phyloP scores from a whole-genome alignment of 108 stramenopile species.

The Cyclotella distinguenda region DNA sequence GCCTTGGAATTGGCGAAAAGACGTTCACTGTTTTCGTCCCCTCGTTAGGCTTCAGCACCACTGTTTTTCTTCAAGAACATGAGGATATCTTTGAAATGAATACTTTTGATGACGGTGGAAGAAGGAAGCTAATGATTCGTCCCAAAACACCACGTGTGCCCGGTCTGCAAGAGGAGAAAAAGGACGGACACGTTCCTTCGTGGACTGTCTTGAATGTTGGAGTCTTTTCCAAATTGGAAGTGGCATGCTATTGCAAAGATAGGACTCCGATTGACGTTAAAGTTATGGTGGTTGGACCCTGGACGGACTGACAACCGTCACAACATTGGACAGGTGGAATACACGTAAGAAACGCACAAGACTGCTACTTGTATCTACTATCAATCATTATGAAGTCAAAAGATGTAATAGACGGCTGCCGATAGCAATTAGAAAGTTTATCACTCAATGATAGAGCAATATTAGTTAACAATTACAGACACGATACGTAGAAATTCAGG shows the following conservation, averaged over 20 bases:
- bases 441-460: no score
- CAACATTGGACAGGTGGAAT: not conserved
- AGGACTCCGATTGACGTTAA: slow-evolving; percentile 79
- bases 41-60: slow-evolving; percentile 58
- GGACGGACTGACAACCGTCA: slow-evolving; percentile 17
- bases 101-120: slow-evolving; percentile 36
- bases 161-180: slow-evolving; percentile 39
- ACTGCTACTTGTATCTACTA: no score
- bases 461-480: no score
- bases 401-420: no score
- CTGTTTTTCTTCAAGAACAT: slow-evolving; percentile 80
- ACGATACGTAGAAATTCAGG: no score
- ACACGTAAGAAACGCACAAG: no score
- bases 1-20: slow-evolving; percentile 78
- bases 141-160: slow-evolving; percentile 38
- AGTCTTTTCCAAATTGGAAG: slow-evolving; percentile 69
- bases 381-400: no score
- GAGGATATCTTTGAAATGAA: slow-evolving; percentile 57
- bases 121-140: slow-evolving; percentile 45
- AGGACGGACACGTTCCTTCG: not conserved
- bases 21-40: slow-evolving; percentile 85
- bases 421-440: no score
- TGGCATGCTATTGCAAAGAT: slow-evolving; percentile 65
- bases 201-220: slow-evolving; percentile 52
- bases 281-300: slow-evolving; percentile 77